Base-by-base conservation (phyloP, 2,329 filamentous ascomycete species). In the Ceratocystis lukuohia region DNA sequence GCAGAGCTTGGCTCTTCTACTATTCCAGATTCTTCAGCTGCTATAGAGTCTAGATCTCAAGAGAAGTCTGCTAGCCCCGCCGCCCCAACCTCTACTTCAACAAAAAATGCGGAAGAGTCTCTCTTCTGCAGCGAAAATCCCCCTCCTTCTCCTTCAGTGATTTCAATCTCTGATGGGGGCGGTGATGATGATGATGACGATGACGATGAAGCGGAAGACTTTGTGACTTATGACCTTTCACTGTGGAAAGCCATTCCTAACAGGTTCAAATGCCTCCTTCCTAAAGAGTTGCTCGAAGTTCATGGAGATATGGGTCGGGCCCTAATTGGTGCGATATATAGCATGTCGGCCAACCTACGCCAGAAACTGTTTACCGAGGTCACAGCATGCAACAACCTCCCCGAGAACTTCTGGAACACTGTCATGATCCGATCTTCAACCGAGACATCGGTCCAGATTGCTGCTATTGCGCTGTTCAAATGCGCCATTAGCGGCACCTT, bases 141-240 rank as follows among this genome's bases (percentile, higher is more conserved):
- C 1, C 20, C 53, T 20, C n/a, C 10, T 6, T 59, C 61, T 5
- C 30, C 28, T 28, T 66, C 53, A 22, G 17, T 62, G 6, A 75
- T 77, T 15, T 74, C 17, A 65, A 66, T 66, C 28, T 66, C 61
- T 2, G 64, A 65, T n/a, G 66, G 70, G 15, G 70, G 71, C 17
- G 64, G 70, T 1, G 70, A 70, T 1, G 71, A 70, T 1, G 71
- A 70, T 15, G 66, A 70, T 15, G 70, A 71, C 17, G 65, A 70
- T 1, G 70, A 70, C 2, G 71, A 70, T 0, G 62, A 68, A 5
- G 70, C 67, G 15, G 70, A 69, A 5, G 65, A 63, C 3, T 68
- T 22, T 17, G 59, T 65, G 28, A 22, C 48, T 28, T 62, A 66
- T 17, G 64, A 66, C 20, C 30, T 69, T n/a, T 64, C 59, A 2